Conservation (phyloP, 768 basidiomycete genomes). For the Boletus eberwhitei region DNA sequence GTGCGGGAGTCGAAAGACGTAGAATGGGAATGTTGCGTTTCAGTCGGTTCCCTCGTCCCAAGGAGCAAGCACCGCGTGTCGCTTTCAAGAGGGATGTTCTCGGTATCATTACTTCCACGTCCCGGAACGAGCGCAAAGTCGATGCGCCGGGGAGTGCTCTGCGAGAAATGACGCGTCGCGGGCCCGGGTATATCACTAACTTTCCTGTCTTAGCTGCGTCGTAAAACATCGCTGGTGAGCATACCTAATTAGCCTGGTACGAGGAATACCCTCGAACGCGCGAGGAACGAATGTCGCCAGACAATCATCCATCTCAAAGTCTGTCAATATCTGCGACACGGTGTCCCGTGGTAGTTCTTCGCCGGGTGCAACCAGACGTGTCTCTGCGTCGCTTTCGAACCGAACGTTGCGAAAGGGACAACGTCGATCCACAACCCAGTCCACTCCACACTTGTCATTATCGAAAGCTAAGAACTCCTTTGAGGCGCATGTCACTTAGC, state of each 20-base stretch:
- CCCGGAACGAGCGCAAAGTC: conserved; percentile 16
- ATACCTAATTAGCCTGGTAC: conserved; percentile 16
- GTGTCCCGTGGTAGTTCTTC: conserved; percentile 11
- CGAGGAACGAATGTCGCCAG: conserved; percentile 8
- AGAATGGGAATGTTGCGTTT: neutral
- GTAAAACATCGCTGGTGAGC: neutral
- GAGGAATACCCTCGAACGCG: conserved; percentile 17
- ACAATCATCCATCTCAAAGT: neutral
- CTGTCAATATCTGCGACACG: conserved; percentile 9
- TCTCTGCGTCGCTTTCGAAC: conserved; percentile 8
- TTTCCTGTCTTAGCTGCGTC: conserved; percentile 3
- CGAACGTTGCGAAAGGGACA: conserved; percentile 20
- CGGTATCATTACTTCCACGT: neutral
- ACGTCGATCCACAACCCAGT: neutral
- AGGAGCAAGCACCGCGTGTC: conserved; percentile 13
- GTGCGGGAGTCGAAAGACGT: neutral
- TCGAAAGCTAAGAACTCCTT: conserved; percentile 10
- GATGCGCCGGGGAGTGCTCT: neutral
- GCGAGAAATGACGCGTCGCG: neutral
- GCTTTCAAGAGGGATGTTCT: neutral
- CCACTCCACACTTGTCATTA: neutral
- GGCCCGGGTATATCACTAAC: conserved; percentile 6
- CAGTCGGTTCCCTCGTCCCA: conserved; percentile 11
- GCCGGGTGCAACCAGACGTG: neutral
- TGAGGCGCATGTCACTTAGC: neutral